Base-by-base conservation (phyloP, 2,329 filamentous ascomycete species). In the Aureobasidium lini region DNA sequence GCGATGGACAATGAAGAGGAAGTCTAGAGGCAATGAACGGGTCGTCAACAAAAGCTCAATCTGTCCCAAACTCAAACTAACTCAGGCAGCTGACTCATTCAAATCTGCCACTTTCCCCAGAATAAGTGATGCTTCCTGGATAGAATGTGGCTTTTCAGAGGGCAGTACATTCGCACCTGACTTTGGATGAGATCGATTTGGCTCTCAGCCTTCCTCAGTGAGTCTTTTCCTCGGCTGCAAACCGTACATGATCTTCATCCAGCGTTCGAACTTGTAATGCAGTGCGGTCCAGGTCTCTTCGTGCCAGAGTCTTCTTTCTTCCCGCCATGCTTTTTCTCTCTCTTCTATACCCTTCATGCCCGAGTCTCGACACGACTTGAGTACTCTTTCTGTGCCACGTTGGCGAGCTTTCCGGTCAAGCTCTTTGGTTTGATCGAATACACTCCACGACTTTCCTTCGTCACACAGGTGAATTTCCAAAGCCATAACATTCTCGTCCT, bases 271-370 rank as follows among this genome's bases (percentile, higher is more conserved):
- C 42, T 39, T 57, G 8, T 42, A 32, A 6, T 18, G 42, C 29
- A 42, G 29, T 5, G 18, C n/a, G 15, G 31, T n/a, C 32, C 53
- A 23, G 6, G 53, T 47, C 8, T 39, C 53, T 31, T 57, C 53
- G 42, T 42, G 47, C 53, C 53, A 57, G 11, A 47, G 13, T 13
- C 53, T 28, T 42, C 53, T 46, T 16, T 57, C 53, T 15, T 47
- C 34, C 31, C 31, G 28, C 53, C 53, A 57, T 23, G 53, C 42
- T 7, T 31, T 36, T 31, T 57, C 53, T 2, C 53, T 16, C 15
- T 37, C 53, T 23, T 47, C 42, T 16, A 57, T 32, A 16, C 53
- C 42, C 29, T 40, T 57, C 57, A 56, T 62, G 4, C 46, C 58
- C 34, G 52, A 44, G 18, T 49, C 58, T 3, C 52, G 44, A 34